Conservation (phyloP, 805 yeast species). For the Zygosaccharomyces lentus region DNA sequence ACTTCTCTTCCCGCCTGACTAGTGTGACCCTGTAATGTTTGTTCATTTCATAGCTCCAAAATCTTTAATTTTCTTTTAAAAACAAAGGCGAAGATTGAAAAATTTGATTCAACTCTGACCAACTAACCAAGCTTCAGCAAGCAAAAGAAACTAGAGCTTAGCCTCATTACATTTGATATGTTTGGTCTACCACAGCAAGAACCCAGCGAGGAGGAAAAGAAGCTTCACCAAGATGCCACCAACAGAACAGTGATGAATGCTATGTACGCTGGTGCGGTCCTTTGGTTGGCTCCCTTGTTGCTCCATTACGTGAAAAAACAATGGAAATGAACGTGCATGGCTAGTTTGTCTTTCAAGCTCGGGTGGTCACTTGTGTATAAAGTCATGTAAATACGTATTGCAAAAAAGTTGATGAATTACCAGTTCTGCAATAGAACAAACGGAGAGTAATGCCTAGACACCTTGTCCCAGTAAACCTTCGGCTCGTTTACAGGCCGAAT, state of each 20-base stretch:
- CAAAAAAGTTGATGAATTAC: background rate
- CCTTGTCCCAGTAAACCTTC: slow-evolving; percentile 17
- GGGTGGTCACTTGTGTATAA: slow-evolving; percentile 2
- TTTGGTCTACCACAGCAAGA: slow-evolving; percentile 48
- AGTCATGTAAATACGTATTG: slow-evolving; percentile 4
- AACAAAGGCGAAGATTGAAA: slow-evolving; percentile 2
- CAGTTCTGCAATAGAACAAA: background rate
- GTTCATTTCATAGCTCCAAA: background rate
- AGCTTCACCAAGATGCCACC: slow-evolving; percentile 59
- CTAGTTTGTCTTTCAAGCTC: background rate
- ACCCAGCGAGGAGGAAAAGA: slow-evolving; percentile 63
- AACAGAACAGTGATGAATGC: slow-evolving; percentile 56
- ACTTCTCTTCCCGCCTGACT: slow-evolving; percentile 16
- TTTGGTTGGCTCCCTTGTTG: slow-evolving; percentile 43
- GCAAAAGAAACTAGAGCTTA: background rate
- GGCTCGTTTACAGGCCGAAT: slow-evolving; percentile 9
- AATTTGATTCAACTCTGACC: slow-evolving; percentile 1
- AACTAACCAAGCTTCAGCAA: background rate
- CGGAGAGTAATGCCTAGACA: background rate
- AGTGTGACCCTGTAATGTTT: slow-evolving; percentile 13
- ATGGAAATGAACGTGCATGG: slow-evolving; percentile 26
- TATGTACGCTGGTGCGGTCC: slow-evolving; percentile 57
- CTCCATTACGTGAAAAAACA: slow-evolving; percentile 35
- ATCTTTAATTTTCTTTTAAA: background rate
- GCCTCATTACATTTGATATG: slow-evolving; percentile 26